phyloP scores from a whole-genome alignment of 1,284 basidiomycete species.

The Apiotrichum gracile region DNA sequence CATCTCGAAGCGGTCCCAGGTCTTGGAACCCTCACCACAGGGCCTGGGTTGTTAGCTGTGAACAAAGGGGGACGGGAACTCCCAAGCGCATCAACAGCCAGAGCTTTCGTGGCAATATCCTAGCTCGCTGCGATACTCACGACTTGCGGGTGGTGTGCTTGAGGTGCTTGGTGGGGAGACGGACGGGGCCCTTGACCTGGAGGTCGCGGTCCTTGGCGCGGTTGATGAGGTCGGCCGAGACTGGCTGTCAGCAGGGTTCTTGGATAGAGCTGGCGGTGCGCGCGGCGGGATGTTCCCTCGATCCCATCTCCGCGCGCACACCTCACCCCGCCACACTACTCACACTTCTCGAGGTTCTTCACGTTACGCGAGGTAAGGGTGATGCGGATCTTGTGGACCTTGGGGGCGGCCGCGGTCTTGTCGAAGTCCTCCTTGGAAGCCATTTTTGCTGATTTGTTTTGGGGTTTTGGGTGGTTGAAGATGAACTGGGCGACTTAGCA shows the following conservation, averaged over 20 bases:
- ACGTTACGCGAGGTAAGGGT: conserved; percentile 97
- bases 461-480: conserved; percentile 3
- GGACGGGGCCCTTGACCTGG: conserved; percentile 97
- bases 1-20: conserved; percentile 99
- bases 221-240: conserved; percentile 94
- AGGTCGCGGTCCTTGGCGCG: conserved; percentile 99
- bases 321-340: conserved; percentile 27
- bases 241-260: conserved; percentile 48
- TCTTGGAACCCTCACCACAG: conserved; percentile 99
- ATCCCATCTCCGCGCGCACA: not conserved
- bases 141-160: conserved; percentile 99
- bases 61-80: not conserved
- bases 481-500: conserved; percentile 18
- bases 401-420: conserved; percentile 79
- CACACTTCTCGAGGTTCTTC: conserved; percentile 98
- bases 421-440: conserved; percentile 97
- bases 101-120: no score
- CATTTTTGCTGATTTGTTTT: conserved; percentile 58
- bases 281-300: not conserved
- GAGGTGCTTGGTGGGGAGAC: conserved; percentile 97
- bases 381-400: conserved; percentile 99
- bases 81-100: not conserved
- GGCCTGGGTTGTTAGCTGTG: conserved; percentile 54
- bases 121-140: conserved; percentile 52
- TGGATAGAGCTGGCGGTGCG: not conserved